These are phyloP conservation scores for Phaseolus lunatus DNA, from an alignment of 306 rosid genomes.

Conservation along the genomic window DNA sequence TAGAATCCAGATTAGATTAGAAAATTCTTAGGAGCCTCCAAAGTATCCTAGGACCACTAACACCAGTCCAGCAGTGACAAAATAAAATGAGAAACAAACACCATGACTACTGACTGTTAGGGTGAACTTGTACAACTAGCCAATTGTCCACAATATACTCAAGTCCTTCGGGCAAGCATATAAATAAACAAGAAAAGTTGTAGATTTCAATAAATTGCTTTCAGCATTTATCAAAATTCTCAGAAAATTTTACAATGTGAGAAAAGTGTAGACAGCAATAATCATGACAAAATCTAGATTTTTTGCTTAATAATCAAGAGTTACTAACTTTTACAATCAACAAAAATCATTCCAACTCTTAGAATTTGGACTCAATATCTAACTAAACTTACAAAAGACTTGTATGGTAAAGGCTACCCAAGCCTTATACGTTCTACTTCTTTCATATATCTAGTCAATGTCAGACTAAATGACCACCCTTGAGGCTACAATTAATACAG, in stretches of 20 bases:
- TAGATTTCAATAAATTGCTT: slow-evolving; percentile 8
- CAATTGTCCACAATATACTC: slow-evolving; percentile 19
- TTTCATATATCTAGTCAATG: too few species aligned
- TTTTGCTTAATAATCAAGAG: slow-evolving; percentile 13
- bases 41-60: slow-evolving; percentile 25
- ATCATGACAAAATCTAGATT: background rate
- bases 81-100: slow-evolving; percentile 14
- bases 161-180: slow-evolving; percentile 7
- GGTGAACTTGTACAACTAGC: slow-evolving; percentile 29
- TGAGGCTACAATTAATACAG: too few species aligned
- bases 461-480: too few species aligned
- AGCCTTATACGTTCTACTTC: too few species aligned
- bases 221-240: slow-evolving; percentile 23
- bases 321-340: background rate
- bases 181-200: slow-evolving; percentile 4
- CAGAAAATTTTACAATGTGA: background rate
- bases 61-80: slow-evolving; percentile 11
- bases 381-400: too few species aligned
- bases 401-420: too few species aligned
- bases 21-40: slow-evolving; percentile 30
- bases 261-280: background rate
- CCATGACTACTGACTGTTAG: background rate
- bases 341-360: background rate
- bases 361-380: too few species aligned
- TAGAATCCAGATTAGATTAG: background rate